phyloP scores from a whole-genome alignment of 2,329 filamentous ascomycete species.

The Coniochaeta sp. region DNA sequence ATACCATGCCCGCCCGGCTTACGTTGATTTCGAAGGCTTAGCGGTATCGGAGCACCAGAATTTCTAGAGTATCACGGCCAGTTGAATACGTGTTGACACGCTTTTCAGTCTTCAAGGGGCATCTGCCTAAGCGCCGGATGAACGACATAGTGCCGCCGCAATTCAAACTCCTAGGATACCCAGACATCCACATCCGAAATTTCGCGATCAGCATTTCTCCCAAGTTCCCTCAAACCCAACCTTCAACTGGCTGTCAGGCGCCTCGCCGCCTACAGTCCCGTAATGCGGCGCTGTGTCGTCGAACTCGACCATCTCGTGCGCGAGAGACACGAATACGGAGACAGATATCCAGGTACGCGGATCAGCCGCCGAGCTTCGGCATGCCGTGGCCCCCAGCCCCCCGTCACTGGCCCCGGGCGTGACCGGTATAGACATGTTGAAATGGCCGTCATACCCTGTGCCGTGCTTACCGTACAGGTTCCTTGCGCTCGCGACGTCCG shows the following conservation, averaged over 20 bases:
- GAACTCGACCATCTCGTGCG: not conserved
- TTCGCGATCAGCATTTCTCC: not conserved
- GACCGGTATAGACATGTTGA: not conserved
- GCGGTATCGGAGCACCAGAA: too few relatives aligned
- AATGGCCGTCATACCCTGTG: not conserved
- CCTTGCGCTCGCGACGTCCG: not conserved
- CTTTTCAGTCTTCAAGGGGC: too few relatives aligned
- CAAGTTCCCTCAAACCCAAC: not conserved
- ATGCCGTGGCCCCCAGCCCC: not conserved
- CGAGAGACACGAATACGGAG: not conserved
- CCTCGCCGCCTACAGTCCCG: not conserved
- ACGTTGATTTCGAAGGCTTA: too few relatives aligned
- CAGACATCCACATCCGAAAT: not conserved
- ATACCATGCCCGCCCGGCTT: too few relatives aligned
- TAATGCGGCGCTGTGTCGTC: not conserved
- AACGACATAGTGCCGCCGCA: too few relatives aligned
- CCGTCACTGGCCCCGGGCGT: not conserved
- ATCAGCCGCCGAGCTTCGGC: not conserved
- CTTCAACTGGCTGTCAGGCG: not conserved
- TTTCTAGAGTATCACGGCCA: too few relatives aligned
- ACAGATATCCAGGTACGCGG: not conserved
- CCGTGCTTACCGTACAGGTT: not conserved
- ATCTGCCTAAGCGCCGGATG: too few relatives aligned
- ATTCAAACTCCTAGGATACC: too few relatives aligned
- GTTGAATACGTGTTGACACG: too few relatives aligned